Evolutionary conservation across 495 filamentous ascomycete species (phyloP).

Genomic region (Neurospora terricola): DNA sequence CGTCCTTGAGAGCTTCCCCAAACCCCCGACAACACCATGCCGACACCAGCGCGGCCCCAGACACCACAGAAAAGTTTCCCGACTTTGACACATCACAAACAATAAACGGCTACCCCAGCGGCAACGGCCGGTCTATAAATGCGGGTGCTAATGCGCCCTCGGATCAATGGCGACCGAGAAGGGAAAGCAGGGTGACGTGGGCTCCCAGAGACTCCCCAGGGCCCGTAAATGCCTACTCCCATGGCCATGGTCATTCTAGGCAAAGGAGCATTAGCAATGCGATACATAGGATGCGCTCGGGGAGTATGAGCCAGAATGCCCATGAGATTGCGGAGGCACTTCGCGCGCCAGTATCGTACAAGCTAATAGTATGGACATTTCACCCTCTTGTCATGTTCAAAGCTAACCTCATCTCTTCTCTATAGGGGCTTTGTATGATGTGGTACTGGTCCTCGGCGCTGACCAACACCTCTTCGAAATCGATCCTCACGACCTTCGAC

Average conservation of each 20-base stretch:
- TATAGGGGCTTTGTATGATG: slow-evolving; percentile 65
- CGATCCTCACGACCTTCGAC: slow-evolving; percentile 87
- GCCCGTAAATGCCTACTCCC: slow-evolving; percentile 1
- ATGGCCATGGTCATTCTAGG: slow-evolving; percentile 43
- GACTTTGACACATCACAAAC: slow-evolving; percentile 36
- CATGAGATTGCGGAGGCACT: slow-evolving; percentile 89
- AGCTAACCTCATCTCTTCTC: not conserved
- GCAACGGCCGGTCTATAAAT: slow-evolving; percentile 25
- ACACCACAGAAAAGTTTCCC: slow-evolving; percentile 42
- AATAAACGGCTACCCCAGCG: slow-evolving; percentile 21
- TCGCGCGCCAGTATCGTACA: slow-evolving; percentile 80
- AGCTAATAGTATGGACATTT: slow-evolving; percentile 34
- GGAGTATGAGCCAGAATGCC: slow-evolving; percentile 81
- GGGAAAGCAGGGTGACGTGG: slow-evolving; percentile 40
- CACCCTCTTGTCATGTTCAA: not conserved
- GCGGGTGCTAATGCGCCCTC: slow-evolving; percentile 16
- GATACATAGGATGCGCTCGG: slow-evolving; percentile 66
- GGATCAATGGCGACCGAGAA: slow-evolving; percentile 44
- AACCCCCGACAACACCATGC: slow-evolving; percentile 19
- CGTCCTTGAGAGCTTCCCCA: slow-evolving; percentile 22
- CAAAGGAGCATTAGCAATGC: slow-evolving; percentile 83
- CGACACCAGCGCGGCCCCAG: slow-evolving; percentile 21
- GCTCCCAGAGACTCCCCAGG: slow-evolving; percentile 28
- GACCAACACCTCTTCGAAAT: slow-evolving; percentile 95
- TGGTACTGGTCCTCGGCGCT: slow-evolving; percentile 94